Percentiles rank a stretch among this genome's conserved stretches.
Evolutionary conservation across 2,329 filamentous ascomycete species (phyloP).

Genomic region (Sclerotiophoma versabilis): DNA sequence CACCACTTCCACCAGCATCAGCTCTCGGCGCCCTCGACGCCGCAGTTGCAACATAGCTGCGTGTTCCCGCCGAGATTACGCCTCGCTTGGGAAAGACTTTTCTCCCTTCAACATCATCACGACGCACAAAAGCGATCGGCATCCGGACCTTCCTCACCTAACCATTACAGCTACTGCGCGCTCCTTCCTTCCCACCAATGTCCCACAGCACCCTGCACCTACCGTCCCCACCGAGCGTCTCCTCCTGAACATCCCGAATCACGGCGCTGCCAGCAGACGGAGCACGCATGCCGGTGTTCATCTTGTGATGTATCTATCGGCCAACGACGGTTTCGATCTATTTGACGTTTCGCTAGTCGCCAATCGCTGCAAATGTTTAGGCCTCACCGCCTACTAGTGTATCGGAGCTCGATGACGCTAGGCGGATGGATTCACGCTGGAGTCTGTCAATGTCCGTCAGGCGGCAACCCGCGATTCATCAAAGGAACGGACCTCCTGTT

Average conservation of each 20-base stretch:
- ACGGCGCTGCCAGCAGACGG: slow-evolving; percentile 7
- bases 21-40: background rate
- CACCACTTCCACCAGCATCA: slow-evolving; percentile 3
- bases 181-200: background rate
- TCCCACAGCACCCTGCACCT: slow-evolving; percentile 1
- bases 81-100: slow-evolving; percentile 6
- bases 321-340: slow-evolving; percentile 4
- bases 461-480: slow-evolving; percentile 8
- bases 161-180: background rate
- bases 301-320: slow-evolving; percentile 8
- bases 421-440: slow-evolving; percentile 1
- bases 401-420: slow-evolving; percentile 8
- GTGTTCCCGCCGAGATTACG: slow-evolving; percentile 14
- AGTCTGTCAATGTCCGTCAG: slow-evolving; percentile 17
- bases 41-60: slow-evolving; percentile 8
- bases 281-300: slow-evolving; percentile 5
- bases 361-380: slow-evolving; percentile 6
- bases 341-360: slow-evolving; percentile 13
- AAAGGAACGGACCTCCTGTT: slow-evolving; percentile 18
- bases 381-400: slow-evolving; percentile 16
- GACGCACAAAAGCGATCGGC: slow-evolving; percentile 9
- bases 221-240: background rate
- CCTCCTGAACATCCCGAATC: slow-evolving; percentile 1
- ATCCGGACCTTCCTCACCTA: slow-evolving; percentile 6
- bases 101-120: slow-evolving; percentile 3